Conservation (phyloP, 139 green algal genomes). For the Tetratostichococcus sp. region DNA sequence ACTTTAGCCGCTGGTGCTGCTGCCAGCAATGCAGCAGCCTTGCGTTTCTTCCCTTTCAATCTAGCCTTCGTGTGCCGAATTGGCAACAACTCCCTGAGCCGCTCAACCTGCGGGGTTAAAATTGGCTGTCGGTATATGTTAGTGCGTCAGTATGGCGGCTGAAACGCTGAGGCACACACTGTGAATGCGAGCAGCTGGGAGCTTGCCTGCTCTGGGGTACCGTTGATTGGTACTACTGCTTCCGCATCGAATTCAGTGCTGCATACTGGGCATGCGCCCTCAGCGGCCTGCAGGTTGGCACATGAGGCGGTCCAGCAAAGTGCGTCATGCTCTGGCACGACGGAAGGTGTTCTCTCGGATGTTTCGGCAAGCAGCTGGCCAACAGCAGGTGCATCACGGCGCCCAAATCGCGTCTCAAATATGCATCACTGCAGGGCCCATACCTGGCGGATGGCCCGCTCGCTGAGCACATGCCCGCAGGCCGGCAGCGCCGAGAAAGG, state of each 20-base stretch:
- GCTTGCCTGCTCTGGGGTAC: neutral
- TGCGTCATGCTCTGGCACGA: too few species aligned
- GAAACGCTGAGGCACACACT: too few species aligned
- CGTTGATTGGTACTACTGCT: neutral
- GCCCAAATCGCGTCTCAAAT: too few species aligned
- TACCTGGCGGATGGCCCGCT: conserved; percentile 19
- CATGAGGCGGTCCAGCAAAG: too few species aligned
- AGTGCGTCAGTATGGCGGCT: too few species aligned
- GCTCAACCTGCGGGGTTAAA: conserved; percentile 8
- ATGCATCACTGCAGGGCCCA: neutral
- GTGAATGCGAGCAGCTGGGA: too few species aligned
- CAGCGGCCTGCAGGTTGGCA: neutral
- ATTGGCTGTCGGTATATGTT: too few species aligned
- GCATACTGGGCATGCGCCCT: conserved; percentile 13
- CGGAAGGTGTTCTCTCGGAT: too few species aligned
- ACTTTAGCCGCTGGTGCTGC: too few species aligned
- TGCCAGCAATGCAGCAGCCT: neutral
- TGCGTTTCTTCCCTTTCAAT: neutral
- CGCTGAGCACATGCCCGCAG: conserved; percentile 29
- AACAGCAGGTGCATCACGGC: too few species aligned
- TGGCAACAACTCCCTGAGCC: conserved; percentile 13
- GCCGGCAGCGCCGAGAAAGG: conserved; percentile 22
- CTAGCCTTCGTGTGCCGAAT: neutral
- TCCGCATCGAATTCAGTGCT: neutral
- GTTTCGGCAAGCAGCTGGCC: too few species aligned